Evolutionary conservation across 2,329 filamentous ascomycete genomes (phyloP).

Genomic region (Nemania diffusa): DNA sequence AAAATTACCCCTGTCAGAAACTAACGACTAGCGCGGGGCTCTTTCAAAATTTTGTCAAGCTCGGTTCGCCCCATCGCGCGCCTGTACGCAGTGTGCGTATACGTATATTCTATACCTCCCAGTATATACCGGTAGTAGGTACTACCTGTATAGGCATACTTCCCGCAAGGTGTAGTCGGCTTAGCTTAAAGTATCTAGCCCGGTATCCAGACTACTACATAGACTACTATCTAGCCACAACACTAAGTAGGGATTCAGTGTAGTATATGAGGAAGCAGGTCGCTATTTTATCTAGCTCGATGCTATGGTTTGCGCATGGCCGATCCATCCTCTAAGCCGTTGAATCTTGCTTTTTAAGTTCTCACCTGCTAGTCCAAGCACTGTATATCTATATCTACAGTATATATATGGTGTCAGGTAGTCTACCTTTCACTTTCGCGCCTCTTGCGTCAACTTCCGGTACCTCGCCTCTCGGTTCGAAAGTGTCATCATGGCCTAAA

Average conservation of each 20-base stretch:
- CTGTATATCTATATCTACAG: background rate
- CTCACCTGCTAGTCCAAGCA: background rate
- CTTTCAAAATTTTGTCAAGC: constrained; percentile 29
- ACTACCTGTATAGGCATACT: background rate
- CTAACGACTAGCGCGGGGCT: constrained; percentile 27
- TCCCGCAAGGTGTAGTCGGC: background rate
- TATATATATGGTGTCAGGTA: constrained; percentile 2
- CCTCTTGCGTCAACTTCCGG: constrained; percentile 9
- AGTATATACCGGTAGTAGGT: too few species aligned
- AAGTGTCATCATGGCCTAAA: background rate
- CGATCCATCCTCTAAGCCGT: background rate
- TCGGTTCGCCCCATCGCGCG: constrained; percentile 13
- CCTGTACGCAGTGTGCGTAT: background rate
- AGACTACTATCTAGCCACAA: background rate
- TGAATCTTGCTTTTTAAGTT: constrained; percentile 4
- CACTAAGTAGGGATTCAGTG: background rate
- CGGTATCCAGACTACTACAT: too few species aligned
- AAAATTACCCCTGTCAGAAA: constrained; percentile 13
- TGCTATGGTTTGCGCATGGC: background rate
- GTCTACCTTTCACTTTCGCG: background rate
- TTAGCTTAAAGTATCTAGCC: background rate
- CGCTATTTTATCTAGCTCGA: background rate
- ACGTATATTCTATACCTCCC: too few species aligned
- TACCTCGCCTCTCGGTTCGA: constrained; percentile 1
- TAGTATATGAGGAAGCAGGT: background rate